Percentiles rank a stretch among this genome's conserved stretches.
Evolutionary conservation across 768 basidiomycete genomes (phyloP).

Genomic region (Russula sp.): DNA sequence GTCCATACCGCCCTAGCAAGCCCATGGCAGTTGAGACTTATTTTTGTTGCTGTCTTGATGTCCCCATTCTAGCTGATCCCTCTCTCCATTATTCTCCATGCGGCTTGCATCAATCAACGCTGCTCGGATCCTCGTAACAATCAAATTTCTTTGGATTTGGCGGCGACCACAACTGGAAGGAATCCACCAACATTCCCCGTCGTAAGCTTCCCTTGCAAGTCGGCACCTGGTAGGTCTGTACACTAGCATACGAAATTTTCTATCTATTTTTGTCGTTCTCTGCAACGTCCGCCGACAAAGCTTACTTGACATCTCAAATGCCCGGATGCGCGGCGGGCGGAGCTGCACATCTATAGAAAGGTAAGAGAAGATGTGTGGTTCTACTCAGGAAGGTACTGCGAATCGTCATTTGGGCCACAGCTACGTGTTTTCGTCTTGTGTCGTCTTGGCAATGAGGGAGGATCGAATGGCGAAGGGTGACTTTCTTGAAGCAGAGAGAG

Average conservation of each 20-base stretch:
- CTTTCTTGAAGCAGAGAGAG: background rate
- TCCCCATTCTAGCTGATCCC: too few relatives aligned
- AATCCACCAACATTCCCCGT: too few relatives aligned
- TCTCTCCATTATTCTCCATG: background rate
- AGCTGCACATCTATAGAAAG: background rate
- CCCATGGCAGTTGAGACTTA: constrained; percentile 1
- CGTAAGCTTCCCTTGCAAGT: too few relatives aligned
- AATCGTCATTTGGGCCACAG: background rate
- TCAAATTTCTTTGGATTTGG: background rate
- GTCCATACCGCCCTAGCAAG: too few relatives aligned
- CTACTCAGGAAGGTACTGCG: background rate
- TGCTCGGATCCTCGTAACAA: background rate
- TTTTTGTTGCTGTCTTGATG: too few relatives aligned
- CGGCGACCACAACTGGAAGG: background rate
- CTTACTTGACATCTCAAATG: background rate
- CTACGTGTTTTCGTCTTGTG: background rate
- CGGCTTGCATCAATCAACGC: too few relatives aligned
- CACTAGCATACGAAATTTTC: too few relatives aligned
- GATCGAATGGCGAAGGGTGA: background rate
- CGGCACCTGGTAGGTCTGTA: too few relatives aligned
- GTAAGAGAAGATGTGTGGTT: background rate
- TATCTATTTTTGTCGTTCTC: background rate
- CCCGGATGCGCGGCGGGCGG: background rate
- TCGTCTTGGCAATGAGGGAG: background rate
- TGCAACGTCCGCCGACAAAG: background rate